Percentiles rank a stretch among this genome's conserved stretches.
phyloP scores from a whole-genome alignment of 2,329 filamentous ascomycete genomes.

The Exophiala lecanii-corni region DNA sequence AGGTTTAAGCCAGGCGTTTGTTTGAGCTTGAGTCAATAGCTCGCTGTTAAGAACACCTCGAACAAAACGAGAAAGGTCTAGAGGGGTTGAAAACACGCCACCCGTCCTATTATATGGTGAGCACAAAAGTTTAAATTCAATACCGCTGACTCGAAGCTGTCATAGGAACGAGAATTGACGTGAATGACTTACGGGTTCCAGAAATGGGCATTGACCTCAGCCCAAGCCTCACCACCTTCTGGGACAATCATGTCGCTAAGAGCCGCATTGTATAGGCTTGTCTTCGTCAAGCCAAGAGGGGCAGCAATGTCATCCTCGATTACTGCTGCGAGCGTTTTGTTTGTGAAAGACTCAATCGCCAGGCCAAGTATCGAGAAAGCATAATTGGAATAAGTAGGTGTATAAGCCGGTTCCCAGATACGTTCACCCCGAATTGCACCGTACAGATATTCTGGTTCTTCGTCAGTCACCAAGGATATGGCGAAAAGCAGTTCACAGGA shows the following conservation, averaged over 20 bases:
- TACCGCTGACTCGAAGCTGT: background rate
- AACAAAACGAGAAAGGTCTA: constrained; percentile 34
- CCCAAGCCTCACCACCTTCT: background rate
- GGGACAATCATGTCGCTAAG: background rate
- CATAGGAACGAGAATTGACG: background rate
- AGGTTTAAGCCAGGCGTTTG: constrained; percentile 39
- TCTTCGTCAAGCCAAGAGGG: constrained; percentile 41
- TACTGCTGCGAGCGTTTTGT: constrained; percentile 37
- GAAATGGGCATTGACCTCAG: constrained; percentile 13
- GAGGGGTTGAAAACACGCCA: constrained; percentile 31
- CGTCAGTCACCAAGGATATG: too few species aligned
- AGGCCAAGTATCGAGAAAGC: constrained; percentile 44
- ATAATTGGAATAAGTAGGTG: constrained; percentile 48
- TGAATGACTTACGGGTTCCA: constrained; percentile 1
- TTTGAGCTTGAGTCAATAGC: constrained; percentile 32
- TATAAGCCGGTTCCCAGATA: constrained; percentile 25
- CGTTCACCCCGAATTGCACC: too few species aligned
- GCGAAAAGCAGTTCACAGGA: too few species aligned
- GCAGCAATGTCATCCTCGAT: constrained; percentile 39
- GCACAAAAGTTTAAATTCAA: background rate
- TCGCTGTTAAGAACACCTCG: constrained; percentile 32
- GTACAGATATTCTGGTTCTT: too few species aligned
- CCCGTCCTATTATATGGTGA: constrained; percentile 6
- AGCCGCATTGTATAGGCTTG: too few species aligned
- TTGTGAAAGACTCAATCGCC: constrained; percentile 42